Evolutionary conservation across 495 filamentous ascomycete genomes (phyloP).

Genomic region (Hyaloscypha variabilis): DNA sequence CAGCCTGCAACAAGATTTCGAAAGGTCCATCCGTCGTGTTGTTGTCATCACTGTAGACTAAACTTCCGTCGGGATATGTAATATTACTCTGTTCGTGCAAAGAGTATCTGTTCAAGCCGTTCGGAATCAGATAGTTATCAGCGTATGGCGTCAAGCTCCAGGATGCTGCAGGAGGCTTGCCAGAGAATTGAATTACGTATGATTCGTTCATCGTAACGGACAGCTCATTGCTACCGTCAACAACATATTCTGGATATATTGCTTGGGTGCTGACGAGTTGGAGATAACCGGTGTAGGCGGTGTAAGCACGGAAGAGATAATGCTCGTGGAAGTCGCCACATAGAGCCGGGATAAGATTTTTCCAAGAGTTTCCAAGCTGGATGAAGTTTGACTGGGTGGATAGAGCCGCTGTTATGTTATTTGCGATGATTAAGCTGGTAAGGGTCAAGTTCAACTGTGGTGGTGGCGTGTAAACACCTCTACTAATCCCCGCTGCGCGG

Average conservation of each 20-base stretch:
- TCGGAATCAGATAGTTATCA: conserved; percentile 32
- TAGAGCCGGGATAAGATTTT: not conserved
- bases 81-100: conserved; percentile 38
- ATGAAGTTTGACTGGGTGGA: not conserved
- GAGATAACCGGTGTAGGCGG: conserved; percentile 29
- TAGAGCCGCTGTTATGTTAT: too few relatives aligned
- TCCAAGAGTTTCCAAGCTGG: conserved; percentile 9
- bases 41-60: conserved; percentile 31
- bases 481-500: not conserved
- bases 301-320: conserved; percentile 21
- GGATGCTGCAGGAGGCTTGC: conserved; percentile 38
- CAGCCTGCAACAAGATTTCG: conserved; percentile 35
- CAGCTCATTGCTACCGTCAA: not conserved
- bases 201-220: conserved; percentile 21
- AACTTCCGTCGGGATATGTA: conserved; percentile 34
- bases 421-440: not conserved
- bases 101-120: conserved; percentile 32
- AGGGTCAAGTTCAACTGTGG: not conserved
- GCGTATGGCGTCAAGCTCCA: conserved; percentile 42
- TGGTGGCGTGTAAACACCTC: not conserved
- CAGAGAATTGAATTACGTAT: conserved; percentile 34
- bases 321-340: conserved; percentile 20
- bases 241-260: conserved; percentile 24
- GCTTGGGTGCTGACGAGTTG: conserved; percentile 19
- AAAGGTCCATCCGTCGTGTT: conserved; percentile 16